These are phyloP conservation scores for Raphanus sativus DNA, from an alignment of 345 rosid genomes.

Conservation along the genomic window DNA sequence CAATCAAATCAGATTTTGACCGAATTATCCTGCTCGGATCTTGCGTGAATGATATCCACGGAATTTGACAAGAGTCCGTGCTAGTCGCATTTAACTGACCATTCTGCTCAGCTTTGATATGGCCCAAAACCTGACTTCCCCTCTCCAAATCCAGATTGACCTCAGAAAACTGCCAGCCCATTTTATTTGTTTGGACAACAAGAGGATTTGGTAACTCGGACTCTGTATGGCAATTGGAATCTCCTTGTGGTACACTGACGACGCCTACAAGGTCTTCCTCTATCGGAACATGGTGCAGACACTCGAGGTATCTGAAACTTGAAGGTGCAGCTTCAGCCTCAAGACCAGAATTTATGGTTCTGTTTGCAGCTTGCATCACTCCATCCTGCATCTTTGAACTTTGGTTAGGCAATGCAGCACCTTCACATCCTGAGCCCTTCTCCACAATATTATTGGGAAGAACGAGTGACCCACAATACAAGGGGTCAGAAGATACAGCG, in stretches of 20 bases:
- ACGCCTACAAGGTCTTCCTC: constrained; percentile 28
- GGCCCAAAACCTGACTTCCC: constrained; percentile 36
- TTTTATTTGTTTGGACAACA: constrained; percentile 35
- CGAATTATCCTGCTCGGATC: constrained; percentile 45
- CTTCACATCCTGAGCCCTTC: constrained; percentile 31
- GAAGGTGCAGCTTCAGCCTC: constrained; percentile 43
- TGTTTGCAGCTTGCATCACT: constrained; percentile 40
- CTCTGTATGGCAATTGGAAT: constrained; percentile 27
- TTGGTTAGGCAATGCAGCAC: constrained; percentile 29
- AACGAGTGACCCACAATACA: constrained; percentile 30
- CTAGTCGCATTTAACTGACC: constrained; percentile 11
- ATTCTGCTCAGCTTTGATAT: constrained; percentile 30
- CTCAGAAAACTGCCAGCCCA: constrained; percentile 43
- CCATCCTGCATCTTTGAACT: constrained; percentile 34
- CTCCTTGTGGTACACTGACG: constrained; percentile 32
- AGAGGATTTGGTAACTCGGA: constrained; percentile 38
- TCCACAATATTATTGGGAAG: constrained; percentile 36
- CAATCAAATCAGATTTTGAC: constrained; percentile 47
- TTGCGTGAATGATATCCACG: constrained; percentile 47
- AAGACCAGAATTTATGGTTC: constrained; percentile 23
- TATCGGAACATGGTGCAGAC: constrained; percentile 40
- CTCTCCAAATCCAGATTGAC: constrained; percentile 37
- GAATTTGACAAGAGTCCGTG: constrained; percentile 41
- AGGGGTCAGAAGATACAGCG: constrained; percentile 40
- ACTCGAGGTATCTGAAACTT: constrained; percentile 35